phyloP scores from a whole-genome alignment of 1,139 yeast species.

The Hanseniaspora gamundiae region DNA sequence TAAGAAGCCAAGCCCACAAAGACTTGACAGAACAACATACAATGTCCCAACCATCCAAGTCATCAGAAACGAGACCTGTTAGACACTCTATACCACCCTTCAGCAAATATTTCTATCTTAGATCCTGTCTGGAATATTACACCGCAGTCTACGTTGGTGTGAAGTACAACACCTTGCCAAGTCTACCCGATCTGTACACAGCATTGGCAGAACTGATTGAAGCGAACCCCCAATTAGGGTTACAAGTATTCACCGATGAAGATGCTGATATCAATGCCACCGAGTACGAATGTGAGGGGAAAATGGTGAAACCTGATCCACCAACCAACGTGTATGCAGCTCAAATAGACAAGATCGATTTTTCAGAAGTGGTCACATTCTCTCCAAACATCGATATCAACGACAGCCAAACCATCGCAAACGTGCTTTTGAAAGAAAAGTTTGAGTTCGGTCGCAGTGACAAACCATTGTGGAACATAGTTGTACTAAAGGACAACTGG shows the following conservation, averaged over 20 bases:
- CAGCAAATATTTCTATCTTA: not conserved
- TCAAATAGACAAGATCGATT: not conserved
- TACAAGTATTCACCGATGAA: not conserved
- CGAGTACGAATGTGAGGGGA: not conserved
- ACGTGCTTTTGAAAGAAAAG: slow-evolving; percentile 1
- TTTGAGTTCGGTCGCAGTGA: slow-evolving; percentile 2
- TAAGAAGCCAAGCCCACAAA: too few species aligned
- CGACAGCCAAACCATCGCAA: not conserved
- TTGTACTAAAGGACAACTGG: slow-evolving; percentile 4
- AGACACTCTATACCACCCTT: not conserved
- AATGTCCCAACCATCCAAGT: not conserved
- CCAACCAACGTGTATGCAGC: not conserved
- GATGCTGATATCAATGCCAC: not conserved
- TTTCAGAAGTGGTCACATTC: not conserved
- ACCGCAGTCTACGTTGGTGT: not conserved
- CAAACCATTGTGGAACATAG: slow-evolving; percentile 5
- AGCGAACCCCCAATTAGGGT: not conserved
- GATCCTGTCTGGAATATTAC: not conserved
- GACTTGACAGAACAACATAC: too few species aligned
- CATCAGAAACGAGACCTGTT: not conserved
- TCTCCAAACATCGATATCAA: not conserved
- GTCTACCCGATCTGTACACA: not conserved
- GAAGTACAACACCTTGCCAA: not conserved
- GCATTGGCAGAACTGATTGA: not conserved
- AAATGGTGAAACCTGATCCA: not conserved